Evolutionary conservation across 192 early-diverging fungal species (phyloP).

Genomic region (Pilaira anomala): DNA sequence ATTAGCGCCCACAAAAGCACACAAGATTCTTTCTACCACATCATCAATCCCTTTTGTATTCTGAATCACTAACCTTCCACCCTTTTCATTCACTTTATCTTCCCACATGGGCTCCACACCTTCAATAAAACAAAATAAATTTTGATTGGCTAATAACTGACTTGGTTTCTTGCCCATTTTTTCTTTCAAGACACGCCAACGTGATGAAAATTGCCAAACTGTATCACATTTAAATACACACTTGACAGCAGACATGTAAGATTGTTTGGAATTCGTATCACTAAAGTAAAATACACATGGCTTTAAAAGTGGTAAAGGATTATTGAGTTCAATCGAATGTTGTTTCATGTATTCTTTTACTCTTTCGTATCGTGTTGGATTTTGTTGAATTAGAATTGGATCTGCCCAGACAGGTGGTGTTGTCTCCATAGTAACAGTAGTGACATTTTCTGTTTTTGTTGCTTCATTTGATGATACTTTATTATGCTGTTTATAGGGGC

Average conservation of each 20-base stretch:
- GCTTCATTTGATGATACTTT: background rate
- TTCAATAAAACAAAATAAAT: slow-evolving; percentile 63
- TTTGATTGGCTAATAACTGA: slow-evolving; percentile 59
- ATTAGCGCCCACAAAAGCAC: slow-evolving; percentile 44
- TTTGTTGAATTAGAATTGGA: slow-evolving; percentile 13
- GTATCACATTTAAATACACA: slow-evolving; percentile 45
- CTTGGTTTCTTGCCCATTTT: slow-evolving; percentile 29
- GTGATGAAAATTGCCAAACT: slow-evolving; percentile 44
- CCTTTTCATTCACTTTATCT: slow-evolving; percentile 69
- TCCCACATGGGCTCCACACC: slow-evolving; percentile 81
- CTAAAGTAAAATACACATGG: slow-evolving; percentile 39
- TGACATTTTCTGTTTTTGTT: background rate
- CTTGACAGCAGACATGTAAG: slow-evolving; percentile 42
- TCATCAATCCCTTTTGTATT: slow-evolving; percentile 33
- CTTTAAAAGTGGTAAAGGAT: slow-evolving; percentile 7
- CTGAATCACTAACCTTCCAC: slow-evolving; percentile 50
- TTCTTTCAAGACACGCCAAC: slow-evolving; percentile 44
- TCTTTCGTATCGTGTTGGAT: slow-evolving; percentile 21
- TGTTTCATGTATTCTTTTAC: slow-evolving; percentile 20
- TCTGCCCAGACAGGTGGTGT: slow-evolving; percentile 30
- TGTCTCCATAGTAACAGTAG: background rate
- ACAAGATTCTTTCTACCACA: slow-evolving; percentile 45
- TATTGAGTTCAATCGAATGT: background rate
- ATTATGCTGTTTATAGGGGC: background rate
- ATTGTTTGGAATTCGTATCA: slow-evolving; percentile 41